Conservation (phyloP, 306 rosid species). For the Quercus mongolica region DNA sequence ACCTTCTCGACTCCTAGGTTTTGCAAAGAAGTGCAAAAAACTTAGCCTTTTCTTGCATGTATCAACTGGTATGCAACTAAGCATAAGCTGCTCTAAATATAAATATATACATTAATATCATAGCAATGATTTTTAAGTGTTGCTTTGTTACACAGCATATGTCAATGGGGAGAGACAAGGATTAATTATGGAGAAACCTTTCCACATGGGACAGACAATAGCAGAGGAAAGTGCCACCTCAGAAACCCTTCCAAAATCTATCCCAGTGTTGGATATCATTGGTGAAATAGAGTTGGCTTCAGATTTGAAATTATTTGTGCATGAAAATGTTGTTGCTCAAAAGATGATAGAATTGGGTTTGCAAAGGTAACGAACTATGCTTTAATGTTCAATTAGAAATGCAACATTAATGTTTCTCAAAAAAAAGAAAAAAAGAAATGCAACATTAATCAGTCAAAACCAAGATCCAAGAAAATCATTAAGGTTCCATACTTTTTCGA, state of each 20-base stretch:
- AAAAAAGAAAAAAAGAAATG: too few species aligned
- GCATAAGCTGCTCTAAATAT: too few species aligned
- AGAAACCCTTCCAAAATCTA: background rate
- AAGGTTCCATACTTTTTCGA: too few species aligned
- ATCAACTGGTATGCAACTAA: constrained; percentile 34
- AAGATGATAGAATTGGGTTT: constrained; percentile 54
- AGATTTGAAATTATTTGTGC: constrained; percentile 13
- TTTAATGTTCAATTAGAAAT: too few species aligned
- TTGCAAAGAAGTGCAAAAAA: constrained; percentile 49
- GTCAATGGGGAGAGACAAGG: constrained; percentile 35
- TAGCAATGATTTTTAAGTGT: too few species aligned
- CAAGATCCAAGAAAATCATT: too few species aligned
- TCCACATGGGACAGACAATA: constrained; percentile 35
- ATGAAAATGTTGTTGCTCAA: constrained; percentile 24
- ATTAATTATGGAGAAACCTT: constrained; percentile 43
- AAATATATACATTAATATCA: too few species aligned
- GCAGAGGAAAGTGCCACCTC: constrained; percentile 21
- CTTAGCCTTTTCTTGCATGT: constrained; percentile 51
- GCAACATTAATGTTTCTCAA: too few species aligned
- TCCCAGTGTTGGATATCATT: constrained; percentile 20
- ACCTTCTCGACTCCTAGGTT: constrained; percentile 42
- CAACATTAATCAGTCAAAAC: too few species aligned
- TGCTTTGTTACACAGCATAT: too few species aligned
- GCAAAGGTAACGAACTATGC: constrained; percentile 21
- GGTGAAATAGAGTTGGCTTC: constrained; percentile 40